Base-by-base conservation (phyloP, 1,284 basidiomycete genomes). In the Fomitiporia mediterranea region DNA sequence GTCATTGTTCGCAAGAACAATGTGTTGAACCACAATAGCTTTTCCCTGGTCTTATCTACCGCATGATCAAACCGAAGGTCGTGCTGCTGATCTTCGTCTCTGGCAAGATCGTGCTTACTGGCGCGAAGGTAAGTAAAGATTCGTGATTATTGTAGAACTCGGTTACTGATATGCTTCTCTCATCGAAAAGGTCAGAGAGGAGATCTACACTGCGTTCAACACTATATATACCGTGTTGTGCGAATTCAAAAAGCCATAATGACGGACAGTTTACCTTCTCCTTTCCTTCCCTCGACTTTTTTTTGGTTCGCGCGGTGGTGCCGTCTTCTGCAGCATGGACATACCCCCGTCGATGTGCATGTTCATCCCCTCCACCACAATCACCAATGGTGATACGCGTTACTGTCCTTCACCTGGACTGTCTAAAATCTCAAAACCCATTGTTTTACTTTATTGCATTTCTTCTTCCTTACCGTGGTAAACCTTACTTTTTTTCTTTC, bases 61-160 rank as follows among this genome's bases (percentile, higher is more conserved):
- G 97, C 66, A 99, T 99, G 97, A 91, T 98, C 75, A 98, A 99
- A 74, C 97, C 97, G 11, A 99, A 99, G 75, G 97, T 99, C 62
- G 97, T 99, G 53, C 77, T 99, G 34, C 81, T 99, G 57, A 99
- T 99, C 69, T 99, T 99, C 73, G 97, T 99, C 9, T 98, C 94
- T 17, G 97, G 97, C 58, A 99, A 99, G 80, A 98, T 99, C 65
- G 96, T 99, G 59, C 78, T 99, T 67, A 99, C 97, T 15, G 96
- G 97, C 71, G 97, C 96, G 44, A 99, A 99, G 86, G 94, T 94
- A 73, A 76, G 56, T 49, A 56, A 55, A 55, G 59, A 58, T 51
- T 50, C 59, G 53, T 59, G 37, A 27, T 15, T 42, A 51, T 71
- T 69, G 72, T 76, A 82, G 70, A 82, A 72, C 61, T 40, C 19